Base-by-base conservation (phyloP, 192 early-diverging fungal genomes). In the Paraglomus brasilianum region DNA sequence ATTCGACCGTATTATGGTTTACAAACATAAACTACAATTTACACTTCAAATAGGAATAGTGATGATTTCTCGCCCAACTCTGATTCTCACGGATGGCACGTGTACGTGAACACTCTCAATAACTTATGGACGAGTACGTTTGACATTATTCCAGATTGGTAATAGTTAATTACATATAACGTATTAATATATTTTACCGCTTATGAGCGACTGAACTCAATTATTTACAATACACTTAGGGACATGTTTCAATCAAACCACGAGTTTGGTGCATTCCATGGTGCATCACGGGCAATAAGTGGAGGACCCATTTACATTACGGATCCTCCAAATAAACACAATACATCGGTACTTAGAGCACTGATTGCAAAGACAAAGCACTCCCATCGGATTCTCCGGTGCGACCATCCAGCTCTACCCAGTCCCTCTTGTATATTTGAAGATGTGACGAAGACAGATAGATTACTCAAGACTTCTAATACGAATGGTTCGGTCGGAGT, bases 221-320 rank as follows among this genome's bases (percentile, higher is more conserved):
- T n/a, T n/a, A n/a, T n/a, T n/a, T n/a, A n/a, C n/a, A n/a, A n/a
- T n/a, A n/a, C 24, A 50, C 1, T 65, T 30, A 65, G 63, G 67
- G 85, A 86, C 46, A 87, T 87, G 84, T 87, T 84, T 53, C 70
- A 80, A 66, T 77, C 82, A n/a, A 62, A 74, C 5, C 74, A 72
- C 42, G 43, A 42, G 6, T 83, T 78, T 38, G 78, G 82, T 36
- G 74, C 66, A 14, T 75, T 74, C 39, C 85, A 87, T 71, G 82
- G 82, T 1, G 72, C 71, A 14, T 69, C 79, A 13, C 81, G 85
- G 13, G 66, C 72, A 17, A 63, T 87, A 4, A 81, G 79, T 58
- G 85, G 83, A 8, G 81, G 85, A 0, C 83, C 80, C n/a, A 55
- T 87, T 10, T 87, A 86, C 64, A 76, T 86, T 17, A 86, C 83